Conservation (phyloP, 2,329 filamentous ascomycete species). For the Botrytis tulipae region DNA sequence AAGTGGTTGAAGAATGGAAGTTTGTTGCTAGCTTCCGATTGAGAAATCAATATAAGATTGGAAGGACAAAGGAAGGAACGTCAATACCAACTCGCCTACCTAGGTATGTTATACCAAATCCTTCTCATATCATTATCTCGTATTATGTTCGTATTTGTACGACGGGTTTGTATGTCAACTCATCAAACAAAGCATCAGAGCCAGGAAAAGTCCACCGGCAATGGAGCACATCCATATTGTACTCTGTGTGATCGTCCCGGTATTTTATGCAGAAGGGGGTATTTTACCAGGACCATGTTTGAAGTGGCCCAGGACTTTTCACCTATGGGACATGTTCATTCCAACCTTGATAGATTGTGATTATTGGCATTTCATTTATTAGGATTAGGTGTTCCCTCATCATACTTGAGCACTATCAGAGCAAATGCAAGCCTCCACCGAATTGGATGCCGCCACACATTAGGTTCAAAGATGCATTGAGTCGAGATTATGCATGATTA, state of each 20-base stretch:
- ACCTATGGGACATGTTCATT: not conserved
- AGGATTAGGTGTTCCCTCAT: not conserved
- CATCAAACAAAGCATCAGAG: not conserved
- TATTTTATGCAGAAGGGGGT: not conserved
- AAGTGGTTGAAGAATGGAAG: not conserved
- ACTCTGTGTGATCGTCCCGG: not conserved
- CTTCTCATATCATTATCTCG: not conserved
- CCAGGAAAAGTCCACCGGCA: not conserved
- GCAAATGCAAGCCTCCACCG: not conserved
- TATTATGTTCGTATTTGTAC: not conserved
- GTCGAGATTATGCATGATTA: not conserved
- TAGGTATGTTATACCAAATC: not conserved
- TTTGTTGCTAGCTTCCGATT: too few species aligned
- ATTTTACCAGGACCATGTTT: not conserved
- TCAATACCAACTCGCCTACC: too few species aligned
- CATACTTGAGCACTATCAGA: not conserved
- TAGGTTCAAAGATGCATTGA: not conserved
- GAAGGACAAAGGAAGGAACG: not conserved
- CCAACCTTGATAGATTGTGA: not conserved
- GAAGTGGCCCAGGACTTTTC: not conserved
- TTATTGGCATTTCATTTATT: not conserved
- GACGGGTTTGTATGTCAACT: not conserved
- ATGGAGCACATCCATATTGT: not conserved
- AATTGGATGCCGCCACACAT: not conserved
- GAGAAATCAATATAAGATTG: not conserved